Evolutionary conservation across 257 asterid species (phyloP).

Genomic region (Primulina tabacum): DNA sequence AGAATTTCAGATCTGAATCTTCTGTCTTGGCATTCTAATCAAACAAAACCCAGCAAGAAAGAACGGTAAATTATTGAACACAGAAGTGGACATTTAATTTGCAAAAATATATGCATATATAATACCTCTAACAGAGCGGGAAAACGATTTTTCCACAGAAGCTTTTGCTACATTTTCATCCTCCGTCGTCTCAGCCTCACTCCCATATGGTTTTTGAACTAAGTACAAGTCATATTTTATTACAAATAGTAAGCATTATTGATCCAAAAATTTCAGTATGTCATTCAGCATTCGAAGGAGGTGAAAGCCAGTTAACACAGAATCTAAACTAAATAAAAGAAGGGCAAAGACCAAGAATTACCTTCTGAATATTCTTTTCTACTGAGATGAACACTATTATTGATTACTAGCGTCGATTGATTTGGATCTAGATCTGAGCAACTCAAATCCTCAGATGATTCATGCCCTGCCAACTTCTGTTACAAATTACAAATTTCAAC

Average conservation of each 20-base stretch:
- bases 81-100: constrained; percentile 7
- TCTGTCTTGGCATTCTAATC: constrained; percentile 76
- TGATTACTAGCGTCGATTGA: constrained; percentile 39
- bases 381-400: constrained; percentile 46
- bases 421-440: constrained; percentile 83
- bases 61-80: background rate
- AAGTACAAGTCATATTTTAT: constrained; percentile 29
- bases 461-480: constrained; percentile 83
- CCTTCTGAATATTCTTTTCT: constrained; percentile 73
- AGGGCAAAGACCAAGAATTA: constrained; percentile 23
- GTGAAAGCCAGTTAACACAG: constrained; percentile 17
- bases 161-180: constrained; percentile 52
- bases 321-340: constrained; percentile 22
- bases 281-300: background rate
- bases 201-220: constrained; percentile 54
- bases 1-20: constrained; percentile 55
- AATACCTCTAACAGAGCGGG: constrained; percentile 86
- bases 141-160: constrained; percentile 83
- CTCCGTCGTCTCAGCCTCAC: constrained; percentile 73
- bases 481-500: constrained; percentile 60
- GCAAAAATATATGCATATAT: background rate
- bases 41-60: constrained; percentile 25
- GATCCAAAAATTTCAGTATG: background rate
- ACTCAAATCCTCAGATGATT: constrained; percentile 52
- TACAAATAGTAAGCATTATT: constrained; percentile 19